Base-by-base conservation (phyloP, 768 basidiomycete genomes). In the Tulasnella sp. region DNA sequence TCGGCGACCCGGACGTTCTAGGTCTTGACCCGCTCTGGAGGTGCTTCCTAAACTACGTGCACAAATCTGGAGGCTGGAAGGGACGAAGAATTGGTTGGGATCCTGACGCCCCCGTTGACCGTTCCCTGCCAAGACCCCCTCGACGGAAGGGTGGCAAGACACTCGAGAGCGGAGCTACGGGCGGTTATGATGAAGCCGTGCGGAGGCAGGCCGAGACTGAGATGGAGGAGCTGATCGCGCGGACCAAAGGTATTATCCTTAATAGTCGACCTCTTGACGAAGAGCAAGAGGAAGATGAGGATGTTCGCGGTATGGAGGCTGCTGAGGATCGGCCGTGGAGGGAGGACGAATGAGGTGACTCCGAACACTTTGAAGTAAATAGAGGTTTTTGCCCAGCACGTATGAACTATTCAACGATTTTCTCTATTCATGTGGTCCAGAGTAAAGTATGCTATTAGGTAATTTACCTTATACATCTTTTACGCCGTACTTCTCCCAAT, bases 401-500 rank as follows among this genome's bases (percentile, higher is more conserved):
- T 61, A 61, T 2, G 11, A 23, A 29, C 11, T 9, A 11, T 61
- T 61, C 57, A 61, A 61, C 29, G 1, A 61, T 26, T 26, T n/a
- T 61, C 57, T 61, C 57, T 61, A 61, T 61, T 61, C 57, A 61
- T 61, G 40, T 61, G 29, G n/a, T 61, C 23, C 5, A 61, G 18
- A 61, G 5, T 13, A 61, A 61, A 5, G n/a, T 61, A 15, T 61
- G 23, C 18, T 26, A 61, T n/a, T 26, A 23, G 23, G 23, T 11
- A 61, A 26, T n/a, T 26, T 11, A 61, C n/a, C 29, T 61, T 26
- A 61, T n/a, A 23, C 26, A 29, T 74, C 77, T 37, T 79, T 79
- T 40, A 79, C 74, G 42, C 93, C 94, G 82, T 92, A 96, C 81
- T 88, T 83, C 73, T 90, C 86, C 86, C 91, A 88, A 83, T 99